Evolutionary conservation across 345 rosid genomes (phyloP), one percentile per base, ranked within the genome.

Genomic region (Corymbia maculata): DNA sequence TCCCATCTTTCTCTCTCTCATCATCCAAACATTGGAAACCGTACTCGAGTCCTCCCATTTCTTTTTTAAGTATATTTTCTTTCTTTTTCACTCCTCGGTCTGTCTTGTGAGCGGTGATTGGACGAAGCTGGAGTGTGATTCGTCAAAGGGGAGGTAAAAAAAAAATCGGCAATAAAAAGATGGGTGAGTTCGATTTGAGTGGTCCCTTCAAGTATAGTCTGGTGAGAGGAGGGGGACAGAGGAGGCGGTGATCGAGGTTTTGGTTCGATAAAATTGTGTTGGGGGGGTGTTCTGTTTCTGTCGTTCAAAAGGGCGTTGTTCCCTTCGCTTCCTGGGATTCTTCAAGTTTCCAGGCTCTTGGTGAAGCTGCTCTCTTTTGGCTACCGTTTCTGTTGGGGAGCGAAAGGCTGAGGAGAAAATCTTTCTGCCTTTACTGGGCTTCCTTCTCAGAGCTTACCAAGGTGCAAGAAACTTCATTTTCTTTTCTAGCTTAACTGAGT

Each of bases 181-280:
- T 85, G 64, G 87, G 61, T 14, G 55, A 55, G 36, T 42, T 16
- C 57, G 55, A 85, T 85, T 52, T 52, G 10, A 45, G 87, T 86
- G 32, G 70, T 21, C 49, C 61, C 49, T 86, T 86, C 50, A 86
- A 57, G 86, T 80, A 88, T n/a, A 85, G 85, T 75, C 28, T 75
- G 19, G 84, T 75, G 87, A 55, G 61, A 87, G 87, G 53, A 44
- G 90, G 89, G 86, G 88, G 88, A 87, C 89, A 91, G 11, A 68
- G 86, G 51, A 88, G 88, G 90, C 90, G 92, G 91, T 51, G 90
- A 88, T 91, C 91, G 86, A 89, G 87, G 88, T 61, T 80, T 89
- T 86, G 50, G 66, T 55, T 47, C 47, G 55, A 45, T 51, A 45
- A 80, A 44, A 55, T 44, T 75, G 84, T 75, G 84, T 75, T 44